Evolutionary conservation across 1,139 yeast genomes (phyloP).

Genomic region (Saccharomyces pastorianus): DNA sequence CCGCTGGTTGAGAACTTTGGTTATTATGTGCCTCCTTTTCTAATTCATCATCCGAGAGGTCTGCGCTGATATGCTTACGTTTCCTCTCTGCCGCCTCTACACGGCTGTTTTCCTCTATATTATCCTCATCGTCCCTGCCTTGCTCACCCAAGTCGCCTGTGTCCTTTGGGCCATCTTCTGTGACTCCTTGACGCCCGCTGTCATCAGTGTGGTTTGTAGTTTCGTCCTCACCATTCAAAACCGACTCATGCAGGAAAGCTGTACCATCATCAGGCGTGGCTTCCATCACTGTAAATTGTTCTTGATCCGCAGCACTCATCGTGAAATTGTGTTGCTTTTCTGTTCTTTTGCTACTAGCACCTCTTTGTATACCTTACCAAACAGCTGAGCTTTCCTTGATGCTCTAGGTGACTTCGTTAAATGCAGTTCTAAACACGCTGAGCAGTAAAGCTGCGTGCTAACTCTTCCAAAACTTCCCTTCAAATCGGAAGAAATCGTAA

Average conservation of each 20-base stretch:
- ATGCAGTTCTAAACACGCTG: background rate
- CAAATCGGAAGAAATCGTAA: background rate
- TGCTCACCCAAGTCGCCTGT: background rate
- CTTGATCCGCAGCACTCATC: background rate
- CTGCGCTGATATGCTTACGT: constrained; percentile 24
- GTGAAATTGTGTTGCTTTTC: too few relatives aligned
- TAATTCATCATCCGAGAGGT: constrained; percentile 27
- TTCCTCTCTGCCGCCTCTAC: constrained; percentile 15
- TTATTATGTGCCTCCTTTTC: constrained; percentile 18
- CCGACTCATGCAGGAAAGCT: background rate
- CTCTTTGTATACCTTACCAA: too few relatives aligned
- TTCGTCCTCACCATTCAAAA: background rate
- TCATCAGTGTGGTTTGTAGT: background rate
- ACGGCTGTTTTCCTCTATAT: background rate
- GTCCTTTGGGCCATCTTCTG: background rate
- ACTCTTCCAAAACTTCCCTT: constrained; percentile 5
- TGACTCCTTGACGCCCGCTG: background rate
- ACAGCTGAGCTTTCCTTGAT: too few relatives aligned
- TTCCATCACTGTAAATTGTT: constrained; percentile 1
- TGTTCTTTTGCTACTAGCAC: too few relatives aligned
- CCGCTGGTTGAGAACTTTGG: constrained; percentile 15
- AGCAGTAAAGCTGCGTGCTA: background rate
- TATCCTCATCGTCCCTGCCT: background rate
- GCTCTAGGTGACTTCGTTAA: too few relatives aligned
- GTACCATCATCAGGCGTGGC: constrained; percentile 1